Evolutionary conservation across 1,284 basidiomycete genomes (phyloP).

Genomic region (Ceratorhiza oryzae-sativae): DNA sequence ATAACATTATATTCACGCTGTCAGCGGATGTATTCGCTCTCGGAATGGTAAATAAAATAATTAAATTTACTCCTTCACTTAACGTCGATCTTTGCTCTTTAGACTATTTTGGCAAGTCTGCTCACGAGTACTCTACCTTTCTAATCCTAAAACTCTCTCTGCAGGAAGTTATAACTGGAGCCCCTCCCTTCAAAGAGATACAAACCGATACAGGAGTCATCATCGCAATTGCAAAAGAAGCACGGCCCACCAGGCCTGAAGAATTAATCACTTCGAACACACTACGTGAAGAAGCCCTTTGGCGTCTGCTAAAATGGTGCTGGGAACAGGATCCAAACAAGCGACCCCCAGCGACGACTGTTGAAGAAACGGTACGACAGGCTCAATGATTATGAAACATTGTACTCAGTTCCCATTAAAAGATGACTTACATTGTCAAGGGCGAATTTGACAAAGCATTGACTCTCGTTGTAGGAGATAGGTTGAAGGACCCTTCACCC

Average conservation of each 20-base stretch:
- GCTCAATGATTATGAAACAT: no score
- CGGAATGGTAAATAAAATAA: neutral
- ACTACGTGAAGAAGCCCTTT: neutral
- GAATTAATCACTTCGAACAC: neutral
- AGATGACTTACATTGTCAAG: no score
- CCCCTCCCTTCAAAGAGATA: neutral
- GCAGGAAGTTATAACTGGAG: slow-evolving; percentile 22
- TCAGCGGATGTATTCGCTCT: slow-evolving; percentile 17
- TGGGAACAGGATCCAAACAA: neutral
- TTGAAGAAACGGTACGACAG: neutral
- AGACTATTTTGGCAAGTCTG: slow-evolving; percentile 23
- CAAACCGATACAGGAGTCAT: neutral
- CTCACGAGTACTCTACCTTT: neutral
- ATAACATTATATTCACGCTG: neutral
- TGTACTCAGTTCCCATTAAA: no score
- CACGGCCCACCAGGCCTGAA: neutral
- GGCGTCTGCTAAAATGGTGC: neutral
- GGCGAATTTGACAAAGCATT: no score
- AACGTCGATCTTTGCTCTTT: no score
- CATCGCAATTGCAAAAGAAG: neutral
- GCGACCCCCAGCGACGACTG: neutral
- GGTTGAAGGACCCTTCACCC: no score
- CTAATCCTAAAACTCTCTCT: neutral
- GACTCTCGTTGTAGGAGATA: no score
- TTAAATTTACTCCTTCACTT: neutral